These are phyloP conservation scores for Cymbopogon citratus DNA, from an alignment of 176 grass and related monocot genomes.

Conservation along the genomic window DNA sequence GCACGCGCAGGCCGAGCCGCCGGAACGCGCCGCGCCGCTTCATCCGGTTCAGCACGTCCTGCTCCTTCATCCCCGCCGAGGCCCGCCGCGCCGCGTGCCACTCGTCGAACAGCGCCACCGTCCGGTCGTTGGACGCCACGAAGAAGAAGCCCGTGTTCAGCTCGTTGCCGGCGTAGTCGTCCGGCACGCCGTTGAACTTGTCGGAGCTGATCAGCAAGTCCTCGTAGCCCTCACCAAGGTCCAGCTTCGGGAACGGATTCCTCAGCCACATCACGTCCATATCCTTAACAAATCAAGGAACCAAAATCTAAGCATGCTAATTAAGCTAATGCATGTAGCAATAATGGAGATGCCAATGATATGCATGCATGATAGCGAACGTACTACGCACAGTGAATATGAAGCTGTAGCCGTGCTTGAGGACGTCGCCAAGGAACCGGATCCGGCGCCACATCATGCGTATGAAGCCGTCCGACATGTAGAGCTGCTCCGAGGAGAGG, in stretches of 20 bases:
- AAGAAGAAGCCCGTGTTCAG: slow-evolving; percentile 66
- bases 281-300: slow-evolving; percentile 10
- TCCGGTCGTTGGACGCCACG: slow-evolving; percentile 41
- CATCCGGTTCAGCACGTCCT: slow-evolving; percentile 68
- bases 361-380: not conserved
- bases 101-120: slow-evolving; percentile 53
- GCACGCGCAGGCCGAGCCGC: slow-evolving; percentile 41
- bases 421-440: slow-evolving; percentile 57
- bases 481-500: slow-evolving; percentile 67
- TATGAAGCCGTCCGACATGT: slow-evolving; percentile 76
- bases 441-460: slow-evolving; percentile 79
- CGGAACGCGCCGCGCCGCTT: slow-evolving; percentile 40
- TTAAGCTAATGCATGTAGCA: not conserved
- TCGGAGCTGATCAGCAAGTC: slow-evolving; percentile 48
- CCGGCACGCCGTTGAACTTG: slow-evolving; percentile 31
- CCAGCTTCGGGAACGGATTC: slow-evolving; percentile 46
- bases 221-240: slow-evolving; percentile 16
- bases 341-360: not conserved
- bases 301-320: not conserved
- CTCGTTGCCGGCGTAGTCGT: slow-evolving; percentile 42
- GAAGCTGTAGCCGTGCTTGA: slow-evolving; percentile 59
- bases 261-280: slow-evolving; percentile 51
- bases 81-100: slow-evolving; percentile 40
- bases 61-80: slow-evolving; percentile 59
- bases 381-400: slow-evolving; percentile 49